Evolutionary conservation across 176 grass and related monocot genomes (phyloP), one percentile per base, ranked within the genome.

Genomic region (Musa beccarii): DNA sequence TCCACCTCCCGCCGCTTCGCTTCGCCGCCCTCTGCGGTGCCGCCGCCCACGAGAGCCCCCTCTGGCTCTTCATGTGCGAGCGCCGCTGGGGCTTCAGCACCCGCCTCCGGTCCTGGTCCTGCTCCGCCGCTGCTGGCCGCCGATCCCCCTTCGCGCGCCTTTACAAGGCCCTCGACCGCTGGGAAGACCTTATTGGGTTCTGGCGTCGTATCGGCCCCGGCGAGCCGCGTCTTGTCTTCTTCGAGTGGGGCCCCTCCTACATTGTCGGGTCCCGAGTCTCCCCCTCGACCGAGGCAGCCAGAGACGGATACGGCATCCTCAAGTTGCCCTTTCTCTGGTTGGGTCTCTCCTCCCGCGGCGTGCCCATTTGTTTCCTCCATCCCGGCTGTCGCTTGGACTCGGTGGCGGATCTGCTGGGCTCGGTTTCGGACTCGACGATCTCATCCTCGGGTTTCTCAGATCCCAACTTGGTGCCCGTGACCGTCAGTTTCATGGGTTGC

Each of bases 171-270:
- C 83, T 85, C 22, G 83, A 85, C 64, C 72, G 80, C 59, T 85
- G 83, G 83, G 83, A 85, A 79, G 72, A 57, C 9, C 73, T 85
- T 20, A 77, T 85, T 11, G 83, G 83, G 25, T 85, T 85, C 66
- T 85, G 83, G 83, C 83, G 79, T 73, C 82, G 79, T 20, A 75
- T 92, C 63, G 81, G 79, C 15, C 49, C 49, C 34, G 78, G 68
- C 7, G n/a, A 72, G 10, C 76, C 79, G 2, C 76, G 75, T 52
- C 79, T 92, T 76, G 79, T 81, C 59, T 78, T 85, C 0, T 92
- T 92, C 87, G 90, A 92, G 69, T 89, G 90, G 87, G 84, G 75
- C 14, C 79, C 80, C 1, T 85, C 84, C 52, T 83, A 80, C 59
- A 83, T 92, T 17, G 71, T 69, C 11, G 87, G 82, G 10, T 89